Base-by-base conservation (phyloP, 2,329 filamentous ascomycete species). In the Claviceps quebecensis region DNA sequence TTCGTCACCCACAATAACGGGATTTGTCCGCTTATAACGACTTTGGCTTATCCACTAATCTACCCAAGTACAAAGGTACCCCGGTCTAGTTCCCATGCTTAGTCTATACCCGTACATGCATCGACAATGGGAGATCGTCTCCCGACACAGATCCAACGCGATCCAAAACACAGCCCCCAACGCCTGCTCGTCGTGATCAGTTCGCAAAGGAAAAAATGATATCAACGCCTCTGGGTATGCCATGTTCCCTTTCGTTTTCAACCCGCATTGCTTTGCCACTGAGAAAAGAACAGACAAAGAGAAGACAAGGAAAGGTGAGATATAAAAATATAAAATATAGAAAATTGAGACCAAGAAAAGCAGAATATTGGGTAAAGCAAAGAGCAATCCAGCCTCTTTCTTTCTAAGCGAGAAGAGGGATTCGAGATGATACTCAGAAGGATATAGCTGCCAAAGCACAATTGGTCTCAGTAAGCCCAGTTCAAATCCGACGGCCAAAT, bases 191-290 rank as follows among this genome's bases (percentile, higher is more conserved):
- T 49, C 47, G 11, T n/a, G 7, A 5, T 29, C 29, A 5, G n/a
- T 48, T 38, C 36, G 23, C 23, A 13, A n/a, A 23, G 16, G 14
- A 4, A 43, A 40, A 49, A 43, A 40, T 2, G 14, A 38, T 3
- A 38, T 22, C 36, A 53, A 53, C 52, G 45, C 46, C 52, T 51
- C 41, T 39, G 44, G 38, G 7, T 45, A 50, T 47, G 44, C 51
- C 47, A 26, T 38, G 39, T 50, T 34, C 47, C 44, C 9, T 47
- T 47, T 39, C 16, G 34, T 23, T 46, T 26, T 40, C 9, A 17
- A 9, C 11, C 36, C 22, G 29, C 46, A 45, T 38, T 38, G 8
- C 37, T 50, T 47, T 36, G 45, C 45, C 17, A 47, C 26, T 19
- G 34, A 47, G 11, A 39, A 22, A 50, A 44, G 37, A 46, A 36